Base-by-base conservation (phyloP, 2,329 filamentous ascomycete genomes). In the Fusarium concolor region DNA sequence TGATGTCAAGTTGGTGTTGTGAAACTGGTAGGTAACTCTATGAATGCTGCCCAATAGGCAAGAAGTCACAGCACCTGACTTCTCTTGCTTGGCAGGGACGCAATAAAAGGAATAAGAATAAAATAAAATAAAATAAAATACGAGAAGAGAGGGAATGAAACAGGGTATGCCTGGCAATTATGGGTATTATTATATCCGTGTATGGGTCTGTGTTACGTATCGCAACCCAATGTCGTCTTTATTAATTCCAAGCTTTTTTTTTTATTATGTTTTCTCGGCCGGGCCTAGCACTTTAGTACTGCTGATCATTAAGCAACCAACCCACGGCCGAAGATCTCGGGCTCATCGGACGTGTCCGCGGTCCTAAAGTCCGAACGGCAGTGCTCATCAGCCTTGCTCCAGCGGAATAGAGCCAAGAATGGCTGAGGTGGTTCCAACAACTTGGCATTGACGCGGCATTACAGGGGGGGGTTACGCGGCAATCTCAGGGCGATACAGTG, bases 161-260 rank as follows among this genome's bases (percentile, higher is more conserved):
- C 28, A 61, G 45, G 56, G 39, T 53, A 28, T 35, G 41, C 17
- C 28, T 35, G 37, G 35, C 14, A 44, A 18, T 26, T 26, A 44
- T 44, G 42, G 15, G 39, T 46, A 43, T 43, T 46, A 43, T 43
- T 67, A 67, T 50, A 65, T 33, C 41, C 52, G 43, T 60, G 24
- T 65, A 65, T 65, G 57, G 64, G 56, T 45, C 57, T 61, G 49
- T 35, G 47, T 52, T 55, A 66, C 52, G 66, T 52, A 52, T 51
- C 29, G 24, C 56, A 57, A 51, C 47, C 35, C 11, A 28, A 11
- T 17, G 17, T 26, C 46, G 33, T 18, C 38, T 43, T 55, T 37
- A 38, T 26, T 38, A 38, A 28, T 68, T 47, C 55, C 65, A 68
- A 65, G 61, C 50, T 64, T 56, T 68, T 51, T 35, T 10, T 45